Evolutionary conservation across 2,329 filamentous ascomycete species (phyloP).

Genomic region (Alternaria burnsii): DNA sequence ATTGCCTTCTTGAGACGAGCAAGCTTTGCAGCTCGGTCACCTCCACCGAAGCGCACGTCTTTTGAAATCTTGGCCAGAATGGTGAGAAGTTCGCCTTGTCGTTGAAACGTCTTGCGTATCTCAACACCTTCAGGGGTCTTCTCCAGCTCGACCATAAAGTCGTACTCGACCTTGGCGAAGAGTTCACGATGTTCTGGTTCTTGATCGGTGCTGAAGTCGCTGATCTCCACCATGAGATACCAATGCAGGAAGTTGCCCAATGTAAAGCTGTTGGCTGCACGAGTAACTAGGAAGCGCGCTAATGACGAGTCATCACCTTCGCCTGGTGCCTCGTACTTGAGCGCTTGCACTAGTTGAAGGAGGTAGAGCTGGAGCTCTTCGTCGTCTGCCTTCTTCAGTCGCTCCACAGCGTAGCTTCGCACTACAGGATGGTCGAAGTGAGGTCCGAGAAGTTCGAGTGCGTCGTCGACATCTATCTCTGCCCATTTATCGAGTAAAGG

Average conservation of each 20-base stretch:
- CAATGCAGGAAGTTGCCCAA: slow-evolving; percentile 96
- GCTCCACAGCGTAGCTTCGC: slow-evolving; percentile 90
- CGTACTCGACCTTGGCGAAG: slow-evolving; percentile 91
- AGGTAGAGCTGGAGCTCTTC: slow-evolving; percentile 90
- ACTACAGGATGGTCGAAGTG: slow-evolving; percentile 90
- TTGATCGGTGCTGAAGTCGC: slow-evolving; percentile 80
- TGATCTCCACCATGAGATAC: slow-evolving; percentile 98
- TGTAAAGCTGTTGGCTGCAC: slow-evolving; percentile 86
- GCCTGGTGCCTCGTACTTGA: slow-evolving; percentile 71
- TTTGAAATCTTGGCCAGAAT: slow-evolving; percentile 88
- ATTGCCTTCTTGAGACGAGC: slow-evolving; percentile 86
- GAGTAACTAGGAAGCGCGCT: slow-evolving; percentile 85
- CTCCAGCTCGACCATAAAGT: slow-evolving; percentile 91
- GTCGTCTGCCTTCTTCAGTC: slow-evolving; percentile 90
- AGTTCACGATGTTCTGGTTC: slow-evolving; percentile 79
- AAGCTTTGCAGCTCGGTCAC: slow-evolving; percentile 80
- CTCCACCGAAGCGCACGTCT: slow-evolving; percentile 82
- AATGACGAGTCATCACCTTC: slow-evolving; percentile 83
- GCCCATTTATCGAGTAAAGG: slow-evolving; percentile 93
- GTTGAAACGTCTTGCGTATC: slow-evolving; percentile 76
- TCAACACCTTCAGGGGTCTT: slow-evolving; percentile 74
- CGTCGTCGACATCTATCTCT: slow-evolving; percentile 96
- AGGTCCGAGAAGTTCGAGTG: slow-evolving; percentile 89
- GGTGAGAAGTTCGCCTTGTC: slow-evolving; percentile 89
- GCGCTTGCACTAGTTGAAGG: slow-evolving; percentile 90